Conservation (phyloP, 495 filamentous ascomycete genomes). For the Aspergillus incahuasiensis region DNA sequence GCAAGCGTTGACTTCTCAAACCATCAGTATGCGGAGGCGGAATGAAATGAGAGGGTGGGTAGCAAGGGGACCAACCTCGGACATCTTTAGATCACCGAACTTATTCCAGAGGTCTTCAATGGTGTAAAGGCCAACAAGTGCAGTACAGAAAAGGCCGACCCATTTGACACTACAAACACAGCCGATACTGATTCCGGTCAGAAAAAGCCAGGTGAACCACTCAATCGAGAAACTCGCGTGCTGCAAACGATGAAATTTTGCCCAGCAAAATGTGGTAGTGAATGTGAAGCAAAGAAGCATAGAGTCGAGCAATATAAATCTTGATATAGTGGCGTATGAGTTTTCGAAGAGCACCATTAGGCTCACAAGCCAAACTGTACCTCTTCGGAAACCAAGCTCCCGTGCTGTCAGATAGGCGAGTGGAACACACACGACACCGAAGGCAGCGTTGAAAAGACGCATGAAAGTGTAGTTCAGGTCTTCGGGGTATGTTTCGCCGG, state of each 20-base stretch:
- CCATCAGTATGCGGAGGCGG: conserved; percentile 20
- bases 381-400: conserved; percentile 78
- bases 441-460: conserved; percentile 94
- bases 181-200: conserved; percentile 90
- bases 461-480: conserved; percentile 98
- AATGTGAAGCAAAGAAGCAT: conserved; percentile 99
- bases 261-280: conserved; percentile 92
- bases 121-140: conserved; percentile 91
- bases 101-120: conserved; percentile 98
- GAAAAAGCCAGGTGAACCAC: conserved; percentile 88
- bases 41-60: neutral
- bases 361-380: conserved; percentile 90
- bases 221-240: conserved; percentile 76
- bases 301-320: conserved; percentile 95
- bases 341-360: conserved; percentile 98
- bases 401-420: conserved; percentile 92
- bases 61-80: conserved; percentile 50
- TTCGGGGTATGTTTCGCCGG: conserved; percentile 87
- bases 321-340: conserved; percentile 96
- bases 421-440: conserved; percentile 88
- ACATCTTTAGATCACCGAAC: conserved; percentile 91
- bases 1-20: conserved; percentile 57
- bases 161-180: conserved; percentile 98
- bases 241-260: conserved; percentile 86
- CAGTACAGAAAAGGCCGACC: conserved; percentile 92